Percentiles rank a stretch among this genome's conserved stretches.
Evolutionary conservation across 805 yeast species (phyloP).

Genomic region (Candida germanica): DNA sequence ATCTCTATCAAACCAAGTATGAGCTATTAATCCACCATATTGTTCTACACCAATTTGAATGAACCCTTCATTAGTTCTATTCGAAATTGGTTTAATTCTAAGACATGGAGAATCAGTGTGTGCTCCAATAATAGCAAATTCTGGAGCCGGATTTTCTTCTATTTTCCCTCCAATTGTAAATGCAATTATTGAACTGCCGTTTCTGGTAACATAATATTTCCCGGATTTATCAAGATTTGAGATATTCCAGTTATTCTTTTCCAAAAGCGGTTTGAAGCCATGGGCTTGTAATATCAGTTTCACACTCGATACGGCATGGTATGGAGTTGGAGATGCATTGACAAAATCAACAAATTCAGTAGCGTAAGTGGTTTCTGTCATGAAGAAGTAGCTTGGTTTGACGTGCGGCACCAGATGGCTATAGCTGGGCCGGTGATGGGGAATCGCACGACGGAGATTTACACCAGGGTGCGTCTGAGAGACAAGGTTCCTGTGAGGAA

Average conservation of each 20-base stretch:
- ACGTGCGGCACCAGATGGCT: too few species aligned
- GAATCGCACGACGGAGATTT: too few species aligned
- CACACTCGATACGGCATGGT: slow-evolving; percentile 78
- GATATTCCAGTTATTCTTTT: slow-evolving; percentile 65
- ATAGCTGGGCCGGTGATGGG: too few species aligned
- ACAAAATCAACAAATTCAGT: slow-evolving; percentile 72
- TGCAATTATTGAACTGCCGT: slow-evolving; percentile 84
- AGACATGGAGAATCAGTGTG: slow-evolving; percentile 94
- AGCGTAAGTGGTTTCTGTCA: slow-evolving; percentile 33
- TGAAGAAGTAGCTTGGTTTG: too few species aligned
- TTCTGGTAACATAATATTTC: slow-evolving; percentile 84
- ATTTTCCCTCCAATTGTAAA: slow-evolving; percentile 76
- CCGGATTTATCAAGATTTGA: slow-evolving; percentile 47
- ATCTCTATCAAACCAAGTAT: slow-evolving; percentile 96
- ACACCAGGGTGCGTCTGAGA: too few species aligned
- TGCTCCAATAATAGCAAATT: slow-evolving; percentile 88
- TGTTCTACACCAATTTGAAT: slow-evolving; percentile 89
- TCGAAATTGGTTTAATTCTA: slow-evolving; percentile 83
- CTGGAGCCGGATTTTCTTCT: slow-evolving; percentile 59
- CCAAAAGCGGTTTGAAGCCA: slow-evolving; percentile 76
- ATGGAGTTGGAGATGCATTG: slow-evolving; percentile 88
- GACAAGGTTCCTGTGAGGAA: too few species aligned
- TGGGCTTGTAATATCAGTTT: slow-evolving; percentile 50
- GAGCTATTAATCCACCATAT: slow-evolving; percentile 96
- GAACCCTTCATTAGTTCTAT: slow-evolving; percentile 67